Percentiles rank a stretch among this genome's conserved stretches.
Evolutionary conservation across 2,329 filamentous ascomycete genomes (phyloP).

Genomic region (Paecilomyces fulvus): DNA sequence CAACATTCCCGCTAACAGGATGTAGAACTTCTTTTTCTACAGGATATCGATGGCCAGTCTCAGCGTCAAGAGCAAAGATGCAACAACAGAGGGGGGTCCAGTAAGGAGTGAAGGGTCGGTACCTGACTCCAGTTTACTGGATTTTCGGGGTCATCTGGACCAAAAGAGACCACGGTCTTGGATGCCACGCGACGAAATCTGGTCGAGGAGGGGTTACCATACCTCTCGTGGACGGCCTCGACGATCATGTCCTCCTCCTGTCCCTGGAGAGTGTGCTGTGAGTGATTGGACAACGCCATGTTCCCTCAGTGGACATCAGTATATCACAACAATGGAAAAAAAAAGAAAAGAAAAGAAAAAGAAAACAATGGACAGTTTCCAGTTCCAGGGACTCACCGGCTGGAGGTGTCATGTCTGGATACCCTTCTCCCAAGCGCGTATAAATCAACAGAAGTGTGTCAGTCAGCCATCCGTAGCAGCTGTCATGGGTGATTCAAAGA

Average conservation of each 20-base stretch:
- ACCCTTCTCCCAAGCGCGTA: not conserved
- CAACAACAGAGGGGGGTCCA: not conserved
- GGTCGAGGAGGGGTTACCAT: slow-evolving; percentile 16
- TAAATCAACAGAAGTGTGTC: not conserved
- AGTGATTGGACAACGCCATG: not conserved
- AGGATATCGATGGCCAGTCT: not conserved
- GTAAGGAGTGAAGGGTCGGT: not conserved
- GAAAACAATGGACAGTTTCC: not conserved
- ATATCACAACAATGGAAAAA: not conserved
- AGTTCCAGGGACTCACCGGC: not conserved
- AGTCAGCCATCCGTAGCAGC: not conserved
- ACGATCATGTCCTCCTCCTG: slow-evolving; percentile 7
- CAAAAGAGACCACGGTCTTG: slow-evolving; percentile 28
- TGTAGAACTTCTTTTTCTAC: slow-evolving; percentile 24
- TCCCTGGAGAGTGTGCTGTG: slow-evolving; percentile 1
- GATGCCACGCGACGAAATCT: slow-evolving; percentile 26
- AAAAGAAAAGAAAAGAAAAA: too few species aligned
- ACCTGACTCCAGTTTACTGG: slow-evolving; percentile 28
- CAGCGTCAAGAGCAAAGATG: not conserved
- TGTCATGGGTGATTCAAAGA: not conserved
- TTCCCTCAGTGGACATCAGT: not conserved
- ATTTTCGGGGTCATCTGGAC: slow-evolving; percentile 24
- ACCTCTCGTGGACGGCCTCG: slow-evolving; percentile 18
- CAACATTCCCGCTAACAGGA: slow-evolving; percentile 28
- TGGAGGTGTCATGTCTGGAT: not conserved